phyloP scores from a whole-genome alignment of 345 rosid genomes.

The Corchorus capsularis region DNA sequence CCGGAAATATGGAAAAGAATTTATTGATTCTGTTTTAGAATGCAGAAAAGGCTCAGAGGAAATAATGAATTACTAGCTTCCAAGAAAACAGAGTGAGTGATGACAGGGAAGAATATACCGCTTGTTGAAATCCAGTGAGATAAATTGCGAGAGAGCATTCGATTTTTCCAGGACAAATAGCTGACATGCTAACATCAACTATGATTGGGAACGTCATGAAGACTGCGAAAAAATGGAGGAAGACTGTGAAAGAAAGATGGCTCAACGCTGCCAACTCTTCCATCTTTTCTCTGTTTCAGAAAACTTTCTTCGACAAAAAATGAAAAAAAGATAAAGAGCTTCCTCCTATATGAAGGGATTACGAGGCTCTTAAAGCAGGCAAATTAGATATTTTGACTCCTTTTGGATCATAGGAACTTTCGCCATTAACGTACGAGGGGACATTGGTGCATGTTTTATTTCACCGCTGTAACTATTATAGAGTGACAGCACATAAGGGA shows the following conservation, averaged over 20 bases:
- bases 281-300: slow-evolving; percentile 17
- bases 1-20: background rate
- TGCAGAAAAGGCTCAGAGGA: background rate
- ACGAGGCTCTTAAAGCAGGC: background rate
- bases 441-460: background rate
- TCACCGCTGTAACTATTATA: background rate
- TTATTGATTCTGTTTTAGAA: background rate
- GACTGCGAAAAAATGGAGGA: slow-evolving; percentile 31
- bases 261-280: slow-evolving; percentile 23
- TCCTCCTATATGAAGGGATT: too few species aligned
- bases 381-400: background rate
- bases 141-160: slow-evolving; percentile 48
- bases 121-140: slow-evolving; percentile 44
- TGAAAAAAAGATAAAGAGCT: background rate
- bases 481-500: background rate
- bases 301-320: too few species aligned
- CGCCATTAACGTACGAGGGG: background rate
- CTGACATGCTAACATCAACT: slow-evolving; percentile 43
- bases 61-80: too few species aligned
- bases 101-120: slow-evolving; percentile 28
- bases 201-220: slow-evolving; percentile 42
- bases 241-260: slow-evolving; percentile 36
- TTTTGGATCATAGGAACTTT: background rate
- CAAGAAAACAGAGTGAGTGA: too few species aligned
- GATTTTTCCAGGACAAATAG: slow-evolving; percentile 45